These are phyloP conservation scores for Phlebiopsis flavidoalba DNA, from an alignment of 768 basidiomycete species.

Conservation along the genomic window DNA sequence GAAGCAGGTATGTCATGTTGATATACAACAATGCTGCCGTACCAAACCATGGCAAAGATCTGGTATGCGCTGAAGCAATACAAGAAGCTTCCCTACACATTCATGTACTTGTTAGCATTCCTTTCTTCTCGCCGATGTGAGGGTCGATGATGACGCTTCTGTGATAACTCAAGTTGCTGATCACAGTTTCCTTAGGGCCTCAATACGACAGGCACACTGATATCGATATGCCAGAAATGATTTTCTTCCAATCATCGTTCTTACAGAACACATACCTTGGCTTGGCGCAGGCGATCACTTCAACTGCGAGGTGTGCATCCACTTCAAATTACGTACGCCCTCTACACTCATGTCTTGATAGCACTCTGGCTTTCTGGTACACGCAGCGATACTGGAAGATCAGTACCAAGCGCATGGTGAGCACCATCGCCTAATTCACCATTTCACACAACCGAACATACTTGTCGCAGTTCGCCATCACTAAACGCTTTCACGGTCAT, in stretches of 20 bases:
- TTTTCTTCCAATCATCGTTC: slow-evolving; percentile 78
- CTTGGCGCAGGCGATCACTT: slow-evolving; percentile 69
- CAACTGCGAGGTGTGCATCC: slow-evolving; percentile 35
- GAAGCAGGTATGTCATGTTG: slow-evolving; percentile 55
- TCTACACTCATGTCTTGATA: slow-evolving; percentile 13
- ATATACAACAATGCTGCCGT: too few species aligned
- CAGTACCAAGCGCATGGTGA: slow-evolving; percentile 75
- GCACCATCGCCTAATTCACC: slow-evolving; percentile 3
- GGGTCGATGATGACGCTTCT: slow-evolving; percentile 16
- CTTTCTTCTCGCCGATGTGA: slow-evolving; percentile 75
- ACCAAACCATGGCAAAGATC: slow-evolving; percentile 39
- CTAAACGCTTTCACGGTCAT: slow-evolving; percentile 74
- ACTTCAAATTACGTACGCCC: background rate
- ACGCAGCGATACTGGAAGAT: slow-evolving; percentile 78
- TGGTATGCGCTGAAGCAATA: slow-evolving; percentile 74
- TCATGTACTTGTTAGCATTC: slow-evolving; percentile 70
- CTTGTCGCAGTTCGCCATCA: slow-evolving; percentile 56
- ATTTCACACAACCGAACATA: too few species aligned
- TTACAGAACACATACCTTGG: slow-evolving; percentile 77
- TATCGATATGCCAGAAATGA: slow-evolving; percentile 79
- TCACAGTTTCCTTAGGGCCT: slow-evolving; percentile 45
- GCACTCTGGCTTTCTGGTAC: slow-evolving; percentile 79
- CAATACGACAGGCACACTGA: slow-evolving; percentile 73
- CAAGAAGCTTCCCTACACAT: slow-evolving; percentile 75
- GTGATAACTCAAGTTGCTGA: background rate